Evolutionary conservation across 1,139 yeast genomes (phyloP).

Genomic region (Kodamaea fungicola): DNA sequence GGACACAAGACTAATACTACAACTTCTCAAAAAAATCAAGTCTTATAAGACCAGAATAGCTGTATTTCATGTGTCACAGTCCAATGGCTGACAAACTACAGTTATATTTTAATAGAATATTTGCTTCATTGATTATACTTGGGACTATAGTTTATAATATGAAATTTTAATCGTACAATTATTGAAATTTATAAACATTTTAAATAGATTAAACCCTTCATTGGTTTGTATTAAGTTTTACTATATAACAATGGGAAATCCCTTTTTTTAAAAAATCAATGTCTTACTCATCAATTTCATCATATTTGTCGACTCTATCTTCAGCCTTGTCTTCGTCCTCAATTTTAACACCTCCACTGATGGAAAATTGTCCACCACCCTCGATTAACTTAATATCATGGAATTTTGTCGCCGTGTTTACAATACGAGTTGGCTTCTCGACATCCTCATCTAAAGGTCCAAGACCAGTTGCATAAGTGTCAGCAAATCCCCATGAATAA

Average conservation of each 20-base stretch:
- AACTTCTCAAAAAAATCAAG: background rate
- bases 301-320: slow-evolving; percentile 53
- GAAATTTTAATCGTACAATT: no score
- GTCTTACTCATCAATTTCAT: slow-evolving; percentile 32
- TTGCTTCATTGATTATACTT: no score
- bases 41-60: no score
- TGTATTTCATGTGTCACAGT: background rate
- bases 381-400: slow-evolving; percentile 69
- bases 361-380: slow-evolving; percentile 94
- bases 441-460: slow-evolving; percentile 92
- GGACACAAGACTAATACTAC: slow-evolving; percentile 26
- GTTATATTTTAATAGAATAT: no score
- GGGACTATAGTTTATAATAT: no score
- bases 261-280: slow-evolving; percentile 1
- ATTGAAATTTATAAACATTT: no score
- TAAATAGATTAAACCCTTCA: no score
- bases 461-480: slow-evolving; percentile 91
- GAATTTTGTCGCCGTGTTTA: slow-evolving; percentile 86
- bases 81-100: background rate
- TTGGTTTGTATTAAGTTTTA: no score
- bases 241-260: no score
- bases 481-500: slow-evolving; percentile 98
- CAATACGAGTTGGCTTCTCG: slow-evolving; percentile 79
- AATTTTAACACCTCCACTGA: slow-evolving; percentile 73
- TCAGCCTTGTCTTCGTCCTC: slow-evolving; percentile 60